Conservation (phyloP, 768 basidiomycete species). For the Lactarius evosmus region DNA sequence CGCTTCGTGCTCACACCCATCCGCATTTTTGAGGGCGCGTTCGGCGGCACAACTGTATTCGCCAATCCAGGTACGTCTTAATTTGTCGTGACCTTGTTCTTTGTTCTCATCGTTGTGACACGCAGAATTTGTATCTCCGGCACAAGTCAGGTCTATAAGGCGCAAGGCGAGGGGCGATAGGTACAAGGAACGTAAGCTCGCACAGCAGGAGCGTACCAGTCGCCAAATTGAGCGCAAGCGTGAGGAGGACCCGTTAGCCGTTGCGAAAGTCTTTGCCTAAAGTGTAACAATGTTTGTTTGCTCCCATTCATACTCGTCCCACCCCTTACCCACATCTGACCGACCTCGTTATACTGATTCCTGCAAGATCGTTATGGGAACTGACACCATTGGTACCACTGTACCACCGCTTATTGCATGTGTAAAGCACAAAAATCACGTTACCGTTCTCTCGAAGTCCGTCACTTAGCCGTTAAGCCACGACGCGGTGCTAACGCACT, state of each 20-base stretch:
- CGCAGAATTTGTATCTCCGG: slow-evolving; percentile 89
- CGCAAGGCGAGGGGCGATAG: slow-evolving; percentile 74
- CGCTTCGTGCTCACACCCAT: slow-evolving; percentile 97
- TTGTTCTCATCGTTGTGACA: slow-evolving; percentile 5
- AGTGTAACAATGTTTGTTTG: slow-evolving; percentile 17
- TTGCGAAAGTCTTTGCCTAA: slow-evolving; percentile 88
- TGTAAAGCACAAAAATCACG: slow-evolving; percentile 2
- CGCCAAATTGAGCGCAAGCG: slow-evolving; percentile 63
- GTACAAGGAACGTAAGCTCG: slow-evolving; percentile 80
- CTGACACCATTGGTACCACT: background rate
- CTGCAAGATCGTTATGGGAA: background rate
- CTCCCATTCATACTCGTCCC: slow-evolving; percentile 3
- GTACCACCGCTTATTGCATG: background rate
- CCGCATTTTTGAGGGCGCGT: slow-evolving; percentile 96
- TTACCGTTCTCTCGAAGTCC: background rate
- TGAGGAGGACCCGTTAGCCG: slow-evolving; percentile 76
- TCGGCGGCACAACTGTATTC: slow-evolving; percentile 90
- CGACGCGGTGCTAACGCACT: background rate
- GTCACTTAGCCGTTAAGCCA: background rate
- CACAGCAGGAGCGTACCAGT: slow-evolving; percentile 58
- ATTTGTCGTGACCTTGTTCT: slow-evolving; percentile 6
- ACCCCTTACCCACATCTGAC: background rate
- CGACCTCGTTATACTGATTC: background rate
- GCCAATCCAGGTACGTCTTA: slow-evolving; percentile 79
- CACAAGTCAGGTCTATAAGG: slow-evolving; percentile 66